Percentiles rank a stretch among this genome's conserved stretches.
These are phyloP conservation scores for Selenicereus undatus DNA, from an alignment of 148 eudicot genomes.

Conservation along the genomic window DNA sequence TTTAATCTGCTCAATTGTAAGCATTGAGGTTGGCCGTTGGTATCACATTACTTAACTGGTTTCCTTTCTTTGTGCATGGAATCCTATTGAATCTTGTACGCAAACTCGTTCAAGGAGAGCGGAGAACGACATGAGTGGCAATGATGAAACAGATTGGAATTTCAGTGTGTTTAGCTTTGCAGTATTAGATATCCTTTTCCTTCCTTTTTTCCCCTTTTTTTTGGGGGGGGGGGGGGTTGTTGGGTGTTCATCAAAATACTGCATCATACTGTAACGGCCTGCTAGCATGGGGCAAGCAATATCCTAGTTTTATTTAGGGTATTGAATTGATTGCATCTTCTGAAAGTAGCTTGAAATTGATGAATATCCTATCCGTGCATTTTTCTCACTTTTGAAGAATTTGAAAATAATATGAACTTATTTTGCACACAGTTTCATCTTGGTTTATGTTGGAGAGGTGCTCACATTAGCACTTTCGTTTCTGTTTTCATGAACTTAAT, in stretches of 20 bases:
- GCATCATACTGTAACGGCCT: neutral
- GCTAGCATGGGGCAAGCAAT: neutral
- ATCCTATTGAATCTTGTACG: neutral
- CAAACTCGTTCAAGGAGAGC: neutral
- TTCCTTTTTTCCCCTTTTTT: neutral
- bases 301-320: neutral
- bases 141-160: neutral
- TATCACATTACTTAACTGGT: neutral
- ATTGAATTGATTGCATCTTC: neutral
- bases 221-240: neutral
- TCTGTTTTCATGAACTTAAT: constrained; percentile 7
- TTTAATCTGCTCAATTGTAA: neutral
- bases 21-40: neutral
- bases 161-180: neutral
- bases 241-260: neutral
- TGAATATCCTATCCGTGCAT: neutral
- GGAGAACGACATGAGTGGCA: neutral
- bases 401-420: neutral
- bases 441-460: neutral
- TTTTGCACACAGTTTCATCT: neutral
- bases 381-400: neutral
- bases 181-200: neutral
- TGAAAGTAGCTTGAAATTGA: neutral
- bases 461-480: neutral
- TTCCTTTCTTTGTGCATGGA: neutral